Base-by-base conservation (phyloP, 1,284 basidiomycete species). In the Puccinia coronata region DNA sequence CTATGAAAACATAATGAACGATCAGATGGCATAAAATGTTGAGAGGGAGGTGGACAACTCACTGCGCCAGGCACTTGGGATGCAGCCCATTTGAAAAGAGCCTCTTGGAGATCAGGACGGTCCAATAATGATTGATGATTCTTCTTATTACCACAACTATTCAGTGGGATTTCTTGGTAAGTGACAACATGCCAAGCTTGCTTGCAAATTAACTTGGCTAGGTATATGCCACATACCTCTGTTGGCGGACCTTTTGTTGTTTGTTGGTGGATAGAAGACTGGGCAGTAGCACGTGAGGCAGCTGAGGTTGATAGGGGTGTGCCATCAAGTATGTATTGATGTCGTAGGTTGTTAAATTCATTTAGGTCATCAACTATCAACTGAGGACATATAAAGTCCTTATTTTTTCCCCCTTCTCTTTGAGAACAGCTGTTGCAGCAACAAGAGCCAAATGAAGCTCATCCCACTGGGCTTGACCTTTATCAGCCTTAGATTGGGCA, bases 41-140 rank as follows among this genome's bases (percentile, higher is more conserved):
- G 34, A 49, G 3, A 28, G 49, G 51, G 9, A 51, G 34, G 9
- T 36, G 41, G n/a, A 31, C 12, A 47, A 55, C 71, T 73, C 5
- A 55, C 71, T 53, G 28, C 51, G n/a, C 71, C 71, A 31, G 51
- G 49, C 14, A 23, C 34, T 36, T 53, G 18, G 20, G 51, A 73
- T 39, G 49, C 34, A 23, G 71, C 41, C 71, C 71, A 73, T 55
- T 49, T 73, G 49, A 43, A 51, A 25, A 71, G 49, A 25, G 69
- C 11, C 18, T 51, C 49, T 31, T 31, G 49, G 69, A 71, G 69
- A 18, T 43, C 41, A 25, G 20, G 18, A 47, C n/a, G 16, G 20
- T 71, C 25, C 16, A 71, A 41, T 1, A 71, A n/a, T 2, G 69
- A 71, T 47, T 43, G 39, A 28, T 71, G 69, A 31, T 43, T n/a